These are phyloP conservation scores for Tilletia caries DNA, from an alignment of 1,284 basidiomycete species.

Conservation along the genomic window DNA sequence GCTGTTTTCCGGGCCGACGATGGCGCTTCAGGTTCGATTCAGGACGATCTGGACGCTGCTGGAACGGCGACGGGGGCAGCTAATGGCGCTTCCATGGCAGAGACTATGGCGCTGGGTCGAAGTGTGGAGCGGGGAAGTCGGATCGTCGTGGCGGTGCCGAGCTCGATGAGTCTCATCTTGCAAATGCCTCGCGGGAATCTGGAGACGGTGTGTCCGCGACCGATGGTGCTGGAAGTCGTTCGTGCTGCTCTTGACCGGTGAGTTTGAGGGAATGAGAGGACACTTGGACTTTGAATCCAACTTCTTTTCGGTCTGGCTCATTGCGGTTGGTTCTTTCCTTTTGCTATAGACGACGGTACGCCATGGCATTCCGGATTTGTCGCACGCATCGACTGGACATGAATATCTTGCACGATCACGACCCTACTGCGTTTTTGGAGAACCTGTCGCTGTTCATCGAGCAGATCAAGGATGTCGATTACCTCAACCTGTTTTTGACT, in stretches of 20 bases:
- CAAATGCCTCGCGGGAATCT: constrained; percentile 98
- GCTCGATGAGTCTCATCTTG: constrained; percentile 70
- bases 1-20: constrained; percentile 30
- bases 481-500: constrained; percentile 88
- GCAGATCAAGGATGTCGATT: constrained; percentile 83
- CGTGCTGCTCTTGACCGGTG: constrained; percentile 34
- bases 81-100: background rate
- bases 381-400: constrained; percentile 90
- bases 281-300: background rate
- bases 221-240: constrained; percentile 71
- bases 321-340: background rate
- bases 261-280: background rate
- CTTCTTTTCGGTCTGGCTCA: background rate
- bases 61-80: background rate
- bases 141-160: constrained; percentile 46
- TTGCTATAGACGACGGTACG: constrained; percentile 60
- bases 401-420: constrained; percentile 78
- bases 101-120: constrained; percentile 29
- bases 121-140: constrained; percentile 48
- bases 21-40: background rate
- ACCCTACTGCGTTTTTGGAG: constrained; percentile 66
- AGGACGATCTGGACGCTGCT: background rate
- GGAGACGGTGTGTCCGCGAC: constrained; percentile 89
- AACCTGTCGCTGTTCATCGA: constrained; percentile 64
- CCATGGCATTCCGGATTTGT: constrained; percentile 82